These are phyloP conservation scores for Xylaria intraflava DNA, from an alignment of 495 filamentous ascomycete genomes.

Conservation along the genomic window DNA sequence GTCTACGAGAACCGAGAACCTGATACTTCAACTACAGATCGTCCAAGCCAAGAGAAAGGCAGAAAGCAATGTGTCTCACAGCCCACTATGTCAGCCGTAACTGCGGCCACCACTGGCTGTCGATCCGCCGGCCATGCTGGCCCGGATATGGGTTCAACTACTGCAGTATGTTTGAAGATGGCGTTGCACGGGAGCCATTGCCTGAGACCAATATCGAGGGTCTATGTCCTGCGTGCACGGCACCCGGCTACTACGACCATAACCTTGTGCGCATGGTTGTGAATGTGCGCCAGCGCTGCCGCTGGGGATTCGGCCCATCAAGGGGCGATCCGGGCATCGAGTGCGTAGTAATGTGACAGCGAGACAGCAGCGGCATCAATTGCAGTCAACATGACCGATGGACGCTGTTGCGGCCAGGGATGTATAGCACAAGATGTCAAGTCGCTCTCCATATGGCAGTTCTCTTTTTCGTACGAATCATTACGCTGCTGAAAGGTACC, in stretches of 20 bases:
- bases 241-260: slow-evolving; percentile 28
- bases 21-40: too few species aligned
- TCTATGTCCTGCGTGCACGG: slow-evolving; percentile 19
- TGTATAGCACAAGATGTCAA: too few species aligned
- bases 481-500: too few species aligned
- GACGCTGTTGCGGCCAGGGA: too few species aligned
- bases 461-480: too few species aligned
- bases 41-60: background rate
- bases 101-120: slow-evolving; percentile 37
- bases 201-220: slow-evolving; percentile 6
- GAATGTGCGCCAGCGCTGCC: slow-evolving; percentile 20
- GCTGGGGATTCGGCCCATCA: slow-evolving; percentile 34
- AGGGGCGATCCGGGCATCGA: slow-evolving; percentile 31
- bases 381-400: too few species aligned
- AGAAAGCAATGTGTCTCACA: slow-evolving; percentile 18
- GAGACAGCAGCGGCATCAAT: too few species aligned
- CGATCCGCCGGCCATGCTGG: slow-evolving; percentile 28
- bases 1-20: background rate
- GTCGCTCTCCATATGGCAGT: too few species aligned
- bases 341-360: slow-evolving; percentile 37
- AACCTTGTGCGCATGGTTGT: slow-evolving; percentile 31
- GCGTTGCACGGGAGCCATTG: slow-evolving; percentile 19
- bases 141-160: slow-evolving; percentile 31
- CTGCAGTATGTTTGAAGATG: slow-evolving; percentile 28
- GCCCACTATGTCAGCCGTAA: slow-evolving; percentile 27